These are phyloP conservation scores for Curvularia verruculosa DNA, from an alignment of 2,329 filamentous ascomycete species.

Conservation along the genomic window DNA sequence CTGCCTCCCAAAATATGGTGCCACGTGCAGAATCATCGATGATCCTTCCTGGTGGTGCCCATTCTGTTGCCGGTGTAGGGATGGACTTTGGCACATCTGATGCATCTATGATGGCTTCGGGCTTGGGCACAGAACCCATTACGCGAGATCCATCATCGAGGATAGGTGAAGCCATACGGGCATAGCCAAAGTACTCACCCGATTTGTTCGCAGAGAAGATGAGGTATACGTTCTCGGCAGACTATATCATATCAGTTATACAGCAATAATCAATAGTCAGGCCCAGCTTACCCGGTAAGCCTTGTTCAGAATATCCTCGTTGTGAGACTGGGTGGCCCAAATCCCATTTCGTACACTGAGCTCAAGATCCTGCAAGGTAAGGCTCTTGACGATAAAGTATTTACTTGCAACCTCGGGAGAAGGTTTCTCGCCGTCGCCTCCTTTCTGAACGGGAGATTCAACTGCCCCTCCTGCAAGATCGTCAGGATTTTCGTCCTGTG, in stretches of 20 bases:
- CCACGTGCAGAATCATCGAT: conserved; percentile 93
- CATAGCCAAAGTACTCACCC: conserved; percentile 95
- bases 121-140: conserved; percentile 63
- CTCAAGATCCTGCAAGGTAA: conserved; percentile 89
- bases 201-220: conserved; percentile 98
- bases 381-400: conserved; percentile 91
- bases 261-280: too few relatives aligned
- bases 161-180: conserved; percentile 85
- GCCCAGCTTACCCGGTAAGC: conserved; percentile 72
- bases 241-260: conserved; percentile 55
- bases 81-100: conserved; percentile 79
- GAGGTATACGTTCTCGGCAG: conserved; percentile 82
- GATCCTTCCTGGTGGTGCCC: conserved; percentile 80
- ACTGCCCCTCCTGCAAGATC: conserved; percentile 17
- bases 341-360: conserved; percentile 84
- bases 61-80: conserved; percentile 76
- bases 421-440: conserved; percentile 16
- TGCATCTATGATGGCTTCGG: conserved; percentile 60
- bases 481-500: conserved; percentile 17
- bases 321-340: conserved; percentile 95
- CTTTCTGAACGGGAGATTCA: conserved; percentile 18
- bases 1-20: conserved; percentile 95
- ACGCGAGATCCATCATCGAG: conserved; percentile 68
- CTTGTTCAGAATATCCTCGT: conserved; percentile 80
- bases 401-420: conserved; percentile 62